Percentiles rank a stretch among this genome's conserved stretches.
Evolutionary conservation across 805 yeast genomes (phyloP).

Genomic region (Saccharomycopsis fermentans): DNA sequence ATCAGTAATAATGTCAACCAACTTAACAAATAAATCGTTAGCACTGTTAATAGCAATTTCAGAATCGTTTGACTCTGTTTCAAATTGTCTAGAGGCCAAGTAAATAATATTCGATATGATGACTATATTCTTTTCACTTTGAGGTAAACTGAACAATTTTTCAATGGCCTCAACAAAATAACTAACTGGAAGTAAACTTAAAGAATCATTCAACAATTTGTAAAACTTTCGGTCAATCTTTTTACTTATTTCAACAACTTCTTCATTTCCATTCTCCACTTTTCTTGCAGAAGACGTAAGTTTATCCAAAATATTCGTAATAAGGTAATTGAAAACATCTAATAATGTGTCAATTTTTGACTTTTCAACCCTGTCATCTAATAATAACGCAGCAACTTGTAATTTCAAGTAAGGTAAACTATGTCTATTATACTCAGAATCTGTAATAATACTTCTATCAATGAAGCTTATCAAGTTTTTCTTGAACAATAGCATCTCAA

Average conservation of each 20-base stretch:
- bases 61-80: constrained; percentile 49
- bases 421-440: constrained; percentile 24
- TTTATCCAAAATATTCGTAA: constrained; percentile 20
- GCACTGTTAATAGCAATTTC: constrained; percentile 29
- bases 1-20: constrained; percentile 34
- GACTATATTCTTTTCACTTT: constrained; percentile 22
- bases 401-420: constrained; percentile 41
- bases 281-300: background rate
- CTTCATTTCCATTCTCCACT: background rate
- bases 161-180: constrained; percentile 58
- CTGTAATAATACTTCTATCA: constrained; percentile 36
- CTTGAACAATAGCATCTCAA: constrained; percentile 41
- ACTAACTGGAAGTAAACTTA: constrained; percentile 66
- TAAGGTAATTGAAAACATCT: constrained; percentile 22
- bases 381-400: constrained; percentile 41
- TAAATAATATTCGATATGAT: constrained; percentile 50
- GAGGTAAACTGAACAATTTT: constrained; percentile 25
- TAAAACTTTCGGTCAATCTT: constrained; percentile 35
- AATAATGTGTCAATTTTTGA: constrained; percentile 19
- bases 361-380: constrained; percentile 28
- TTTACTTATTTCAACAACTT: background rate
- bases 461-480: constrained; percentile 47
- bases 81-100: constrained; percentile 60
- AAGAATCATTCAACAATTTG: constrained; percentile 47
- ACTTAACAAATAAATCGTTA: constrained; percentile 38